A percentile compares a stretch with the other conserved stretches of the same genome.
These are phyloP conservation scores for Yarrowia sp. DNA, from an alignment of 805 yeast genomes.

Conservation along the genomic window DNA sequence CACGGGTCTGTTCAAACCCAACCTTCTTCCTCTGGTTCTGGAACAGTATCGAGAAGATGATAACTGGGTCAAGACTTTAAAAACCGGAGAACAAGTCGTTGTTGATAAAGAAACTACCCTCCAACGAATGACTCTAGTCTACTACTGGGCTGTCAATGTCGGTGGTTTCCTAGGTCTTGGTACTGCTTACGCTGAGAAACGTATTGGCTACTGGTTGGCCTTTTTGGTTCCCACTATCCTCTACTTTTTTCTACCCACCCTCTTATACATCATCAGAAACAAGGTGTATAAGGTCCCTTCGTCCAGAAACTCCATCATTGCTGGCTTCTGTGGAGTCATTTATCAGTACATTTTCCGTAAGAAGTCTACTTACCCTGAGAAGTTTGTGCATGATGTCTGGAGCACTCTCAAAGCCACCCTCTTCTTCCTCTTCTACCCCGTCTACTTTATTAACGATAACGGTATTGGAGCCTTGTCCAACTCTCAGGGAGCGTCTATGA, in stretches of 20 bases:
- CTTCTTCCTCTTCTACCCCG: constrained; percentile 6
- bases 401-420: not conserved
- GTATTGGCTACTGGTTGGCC: constrained; percentile 3
- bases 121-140: constrained; percentile 44
- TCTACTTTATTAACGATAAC: not conserved
- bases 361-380: constrained; percentile 52
- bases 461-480: constrained; percentile 44
- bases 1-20: not conserved
- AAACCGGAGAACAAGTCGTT: not conserved
- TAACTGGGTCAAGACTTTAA: not conserved
- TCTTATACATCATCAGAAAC: constrained; percentile 32
- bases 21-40: not conserved
- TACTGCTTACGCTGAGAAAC: not conserved
- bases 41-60: constrained; percentile 9
- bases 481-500: constrained; percentile 56
- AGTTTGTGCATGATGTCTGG: constrained; percentile 31
- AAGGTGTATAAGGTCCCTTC: constrained; percentile 1
- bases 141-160: constrained; percentile 56
- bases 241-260: not conserved
- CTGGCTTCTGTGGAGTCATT: constrained; percentile 5
- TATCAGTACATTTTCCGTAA: constrained; percentile 2
- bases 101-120: constrained; percentile 34
- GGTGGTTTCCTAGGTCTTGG: constrained; percentile 50
- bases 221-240: not conserved
- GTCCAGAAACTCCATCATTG: constrained; percentile 5